Base-by-base conservation (phyloP, 176 grass and related monocot species). In the Rhipidocladum racemiflorum region DNA sequence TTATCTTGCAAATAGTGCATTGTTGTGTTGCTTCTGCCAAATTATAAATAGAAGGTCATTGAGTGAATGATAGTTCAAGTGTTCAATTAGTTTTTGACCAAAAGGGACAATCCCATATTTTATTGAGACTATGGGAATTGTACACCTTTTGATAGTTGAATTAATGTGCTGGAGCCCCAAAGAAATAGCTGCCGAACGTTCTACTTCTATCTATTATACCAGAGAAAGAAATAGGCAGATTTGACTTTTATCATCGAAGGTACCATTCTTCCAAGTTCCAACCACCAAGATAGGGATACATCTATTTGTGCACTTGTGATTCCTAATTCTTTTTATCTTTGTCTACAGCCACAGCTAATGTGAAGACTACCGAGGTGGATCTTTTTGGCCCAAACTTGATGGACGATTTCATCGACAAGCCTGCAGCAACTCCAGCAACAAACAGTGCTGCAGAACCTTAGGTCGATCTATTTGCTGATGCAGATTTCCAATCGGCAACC, bases 391-490 rank as follows among this genome's bases (percentile, higher is more conserved):
- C 90, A 85, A 97, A 91, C 77, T 89, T 97, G 71, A 61, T 94
- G 86, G 95, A 90, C 7, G 88, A 92, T 85, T 88, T 94, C 59
- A 61, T 94, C 40, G 78, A 91, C 77, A 68, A 46, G 46, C 70
- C 86, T 76, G 81, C 78, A 87, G 32, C 84, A 72, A 55, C 90
- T 76, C 67, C 76, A 45, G 76, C 80, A 73, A 54, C 86, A 85
- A 63, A 81, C n/a, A 75, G 14, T 70, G 35, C 86, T 50, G 74
- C 50, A 70, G 83, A 90, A 70, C 60, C 88, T 87, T 89, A 92
- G 61, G 91, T 77, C 13, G 91, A 97, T 89, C 85, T 97, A 69
- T 97, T 94, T 91, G 94, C 86, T 72, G 92, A 97, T 85, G 90
- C 92, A 71, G 88, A 94, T 85, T 97, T 94, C 65, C 92, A 94